Evolutionary conservation across 2,329 filamentous ascomycete species (phyloP), one percentile per base, ranked within the genome.

Genomic region (Ophiocordyceps camponoti-leonardi): DNA sequence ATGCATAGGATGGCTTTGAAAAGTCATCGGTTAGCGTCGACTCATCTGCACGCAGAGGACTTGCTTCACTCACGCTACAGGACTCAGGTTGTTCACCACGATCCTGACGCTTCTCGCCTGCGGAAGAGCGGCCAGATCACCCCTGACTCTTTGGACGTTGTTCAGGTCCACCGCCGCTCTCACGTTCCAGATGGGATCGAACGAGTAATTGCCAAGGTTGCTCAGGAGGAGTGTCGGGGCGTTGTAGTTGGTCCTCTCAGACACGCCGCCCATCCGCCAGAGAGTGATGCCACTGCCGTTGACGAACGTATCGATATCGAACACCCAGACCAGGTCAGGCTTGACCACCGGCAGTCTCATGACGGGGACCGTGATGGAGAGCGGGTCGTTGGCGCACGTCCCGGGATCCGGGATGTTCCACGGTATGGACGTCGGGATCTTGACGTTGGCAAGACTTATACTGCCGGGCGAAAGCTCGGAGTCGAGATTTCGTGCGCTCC

Each of bases 1-100:
- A 59, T 85, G 80, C 60, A 84, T 79, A 0, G 81, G 78, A 51
- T 84, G 73, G 1, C 71, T 70, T 28, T 11, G 14, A 19, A 6
- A 13, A n/a, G n/a, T n/a, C n/a, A n/a, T n/a, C n/a, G n/a, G n/a
- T n/a, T n/a, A n/a, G n/a, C n/a, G n/a, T n/a, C n/a, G n/a, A n/a
- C n/a, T n/a, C n/a, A n/a, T n/a, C n/a, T n/a, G n/a, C n/a, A n/a
- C n/a, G n/a, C n/a, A n/a, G n/a, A n/a, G n/a, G n/a, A n/a, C n/a
- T n/a, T n/a, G n/a, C n/a, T n/a, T n/a, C n/a, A 61, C 69, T 64
- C 57, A 73, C 70, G 67, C 47, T 13, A 59, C 58, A 0, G 63
- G 61, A 0, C 63, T 60, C 43, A 71, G 71, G 52, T 78, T 80
- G 45, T 71, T 68, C 2, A 83, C 56, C 16, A 79, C 63, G 16